A percentile compares a stretch with the other conserved stretches of the same genome.
phyloP scores from a whole-genome alignment of 495 filamentous ascomycete genomes.

The Podospora conica region DNA sequence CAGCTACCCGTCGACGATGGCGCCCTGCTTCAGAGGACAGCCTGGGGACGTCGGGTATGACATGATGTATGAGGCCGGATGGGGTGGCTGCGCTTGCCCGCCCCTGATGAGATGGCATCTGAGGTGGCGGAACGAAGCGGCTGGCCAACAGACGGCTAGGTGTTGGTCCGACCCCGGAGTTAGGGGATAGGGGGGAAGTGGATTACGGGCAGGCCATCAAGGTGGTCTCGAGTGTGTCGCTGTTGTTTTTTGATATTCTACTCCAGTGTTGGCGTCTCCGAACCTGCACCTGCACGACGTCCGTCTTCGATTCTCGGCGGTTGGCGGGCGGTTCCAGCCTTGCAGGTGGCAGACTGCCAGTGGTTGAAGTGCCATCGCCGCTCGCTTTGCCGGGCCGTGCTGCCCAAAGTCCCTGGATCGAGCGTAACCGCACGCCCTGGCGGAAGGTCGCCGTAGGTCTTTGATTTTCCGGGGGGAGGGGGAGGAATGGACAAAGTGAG shows the following conservation, averaged over 20 bases:
- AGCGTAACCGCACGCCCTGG: background rate
- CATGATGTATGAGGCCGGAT: conserved; percentile 5
- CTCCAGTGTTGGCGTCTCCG: background rate
- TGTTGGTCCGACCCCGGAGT: background rate
- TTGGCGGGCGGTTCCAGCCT: background rate
- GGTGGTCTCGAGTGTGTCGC: background rate
- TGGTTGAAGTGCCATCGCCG: background rate
- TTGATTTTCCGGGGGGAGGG: background rate
- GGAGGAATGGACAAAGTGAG: background rate
- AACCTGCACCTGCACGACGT: background rate
- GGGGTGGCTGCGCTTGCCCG: background rate
- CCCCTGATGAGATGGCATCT: background rate
- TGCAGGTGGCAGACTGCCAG: no score
- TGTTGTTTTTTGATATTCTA: background rate
- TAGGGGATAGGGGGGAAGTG: background rate
- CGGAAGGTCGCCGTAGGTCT: background rate
- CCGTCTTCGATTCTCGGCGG: background rate
- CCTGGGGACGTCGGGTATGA: background rate
- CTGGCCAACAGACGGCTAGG: background rate
- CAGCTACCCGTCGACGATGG: background rate
- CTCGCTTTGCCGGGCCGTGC: background rate
- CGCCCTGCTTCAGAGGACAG: background rate
- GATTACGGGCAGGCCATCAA: background rate
- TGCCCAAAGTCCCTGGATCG: background rate
- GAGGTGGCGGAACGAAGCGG: background rate